These are phyloP conservation scores for Ganoderma lucidum DNA, from an alignment of 1,284 basidiomycete species.

Conservation along the genomic window DNA sequence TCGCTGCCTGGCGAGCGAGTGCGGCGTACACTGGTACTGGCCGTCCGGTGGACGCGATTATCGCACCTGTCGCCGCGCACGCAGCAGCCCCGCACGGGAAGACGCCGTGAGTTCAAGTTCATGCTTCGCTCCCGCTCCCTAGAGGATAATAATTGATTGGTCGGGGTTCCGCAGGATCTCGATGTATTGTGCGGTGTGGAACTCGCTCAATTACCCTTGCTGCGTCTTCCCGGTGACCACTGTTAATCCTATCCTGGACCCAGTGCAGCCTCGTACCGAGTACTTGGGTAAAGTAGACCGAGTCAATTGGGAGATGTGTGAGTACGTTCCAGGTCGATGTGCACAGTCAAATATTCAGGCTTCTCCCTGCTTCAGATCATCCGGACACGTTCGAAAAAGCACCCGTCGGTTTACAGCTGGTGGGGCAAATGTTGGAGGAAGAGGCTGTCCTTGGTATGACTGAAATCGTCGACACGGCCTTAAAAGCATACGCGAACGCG, in stretches of 20 bases:
- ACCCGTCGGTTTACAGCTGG: conserved; percentile 59
- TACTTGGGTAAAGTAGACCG: conserved; percentile 51
- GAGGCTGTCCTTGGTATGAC: conserved; percentile 57
- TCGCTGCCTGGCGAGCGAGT: conserved; percentile 66
- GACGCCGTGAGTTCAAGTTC: conserved; percentile 45
- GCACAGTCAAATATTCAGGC: neutral
- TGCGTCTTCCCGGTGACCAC: conserved; percentile 73
- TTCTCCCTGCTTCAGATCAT: conserved; percentile 45
- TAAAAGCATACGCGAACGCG: conserved; percentile 30
- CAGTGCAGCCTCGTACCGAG: conserved; percentile 38
- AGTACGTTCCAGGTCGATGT: conserved; percentile 29
- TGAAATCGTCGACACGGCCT: conserved; percentile 46
- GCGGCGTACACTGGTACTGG: conserved; percentile 58
- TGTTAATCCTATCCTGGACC: conserved; percentile 55
- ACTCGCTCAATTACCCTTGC: conserved; percentile 74
- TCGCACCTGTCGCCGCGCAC: conserved; percentile 61
- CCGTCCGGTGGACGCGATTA: conserved; percentile 70
- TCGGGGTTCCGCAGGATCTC: conserved; percentile 25
- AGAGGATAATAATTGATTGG: neutral
- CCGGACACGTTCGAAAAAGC: conserved; percentile 53
- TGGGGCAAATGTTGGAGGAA: conserved; percentile 58
- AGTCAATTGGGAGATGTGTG: conserved; percentile 53
- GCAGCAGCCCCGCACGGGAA: conserved; percentile 61
- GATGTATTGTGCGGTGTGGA: conserved; percentile 64
- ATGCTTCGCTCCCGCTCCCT: neutral